phyloP scores from a whole-genome alignment of 208 protist species.

The Crithidia acanthocephali region DNA sequence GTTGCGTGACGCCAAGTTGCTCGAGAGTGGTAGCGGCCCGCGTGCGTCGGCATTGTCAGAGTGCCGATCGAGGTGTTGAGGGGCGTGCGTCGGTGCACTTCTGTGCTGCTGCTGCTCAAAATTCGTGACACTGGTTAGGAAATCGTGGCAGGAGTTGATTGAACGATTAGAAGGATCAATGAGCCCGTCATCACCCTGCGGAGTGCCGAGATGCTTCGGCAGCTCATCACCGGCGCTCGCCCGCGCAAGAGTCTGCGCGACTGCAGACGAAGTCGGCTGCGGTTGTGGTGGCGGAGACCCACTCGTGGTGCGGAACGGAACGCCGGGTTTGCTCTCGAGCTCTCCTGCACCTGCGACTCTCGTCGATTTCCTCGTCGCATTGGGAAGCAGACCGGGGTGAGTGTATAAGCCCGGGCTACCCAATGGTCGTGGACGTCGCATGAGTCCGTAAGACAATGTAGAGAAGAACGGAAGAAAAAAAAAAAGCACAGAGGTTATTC shows the following conservation, averaged over 20 bases:
- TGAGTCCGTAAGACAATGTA: not conserved
- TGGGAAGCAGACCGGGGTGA: slow-evolving; percentile 4
- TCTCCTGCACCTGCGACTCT: not conserved
- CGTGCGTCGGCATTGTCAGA: not conserved
- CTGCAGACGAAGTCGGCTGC: not conserved
- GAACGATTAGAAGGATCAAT: not conserved
- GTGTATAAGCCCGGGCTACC: slow-evolving; percentile 18
- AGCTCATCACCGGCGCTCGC: not conserved
- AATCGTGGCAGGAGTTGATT: slow-evolving; percentile 2
- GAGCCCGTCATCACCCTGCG: not conserved
- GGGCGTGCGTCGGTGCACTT: not conserved
- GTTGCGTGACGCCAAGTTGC: not conserved
- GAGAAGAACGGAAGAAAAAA: not conserved
- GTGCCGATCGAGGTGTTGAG: not conserved
- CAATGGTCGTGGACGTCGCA: slow-evolving; percentile 19
- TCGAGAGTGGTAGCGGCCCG: not conserved
- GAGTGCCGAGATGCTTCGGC: not conserved
- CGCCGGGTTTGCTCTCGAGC: not conserved
- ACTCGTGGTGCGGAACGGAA: not conserved
- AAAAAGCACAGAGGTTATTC: too few relatives aligned
- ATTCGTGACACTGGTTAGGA: not conserved
- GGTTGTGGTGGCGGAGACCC: not conserved
- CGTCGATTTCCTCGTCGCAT: not conserved
- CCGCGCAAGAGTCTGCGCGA: not conserved
- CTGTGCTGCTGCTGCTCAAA: slow-evolving; percentile 8